Conservation (phyloP, 306 rosid species). For the Vicia faba region DNA sequence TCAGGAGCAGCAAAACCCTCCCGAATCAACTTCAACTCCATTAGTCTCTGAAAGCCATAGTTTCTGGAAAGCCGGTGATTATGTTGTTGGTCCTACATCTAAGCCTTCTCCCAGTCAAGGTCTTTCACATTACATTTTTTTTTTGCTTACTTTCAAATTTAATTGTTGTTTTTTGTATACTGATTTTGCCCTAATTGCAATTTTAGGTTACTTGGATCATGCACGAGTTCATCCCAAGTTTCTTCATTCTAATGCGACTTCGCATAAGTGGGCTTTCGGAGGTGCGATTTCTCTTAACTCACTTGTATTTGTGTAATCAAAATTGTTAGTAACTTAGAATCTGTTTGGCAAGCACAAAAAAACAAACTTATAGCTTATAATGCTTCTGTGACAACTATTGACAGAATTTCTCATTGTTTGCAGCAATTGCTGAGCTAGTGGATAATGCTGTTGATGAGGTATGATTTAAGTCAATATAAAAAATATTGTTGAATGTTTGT, state of each 20-base stretch:
- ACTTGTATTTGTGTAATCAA: neutral
- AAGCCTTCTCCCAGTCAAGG: conserved; percentile 43
- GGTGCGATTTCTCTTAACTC: conserved; percentile 49
- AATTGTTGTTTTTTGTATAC: neutral
- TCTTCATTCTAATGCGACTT: conserved; percentile 97
- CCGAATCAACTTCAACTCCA: conserved; percentile 12
- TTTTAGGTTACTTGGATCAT: conserved; percentile 74
- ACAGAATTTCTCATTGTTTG: conserved; percentile 35
- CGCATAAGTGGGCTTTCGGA: conserved; percentile 99
- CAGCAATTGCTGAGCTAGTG: conserved; percentile 97
- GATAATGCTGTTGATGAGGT: conserved; percentile 99
- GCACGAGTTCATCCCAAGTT: conserved; percentile 97
- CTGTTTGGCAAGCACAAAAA: no score
- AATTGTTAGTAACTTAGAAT: no score
- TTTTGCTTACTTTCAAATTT: neutral
- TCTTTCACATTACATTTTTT: neutral
- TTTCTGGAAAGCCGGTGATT: conserved; percentile 92
- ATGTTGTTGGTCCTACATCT: conserved; percentile 45
- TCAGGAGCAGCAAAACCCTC: conserved; percentile 38
- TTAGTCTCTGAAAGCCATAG: conserved; percentile 41
- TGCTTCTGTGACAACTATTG: no score
- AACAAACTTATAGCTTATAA: neutral
- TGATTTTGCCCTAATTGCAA: conserved; percentile 35
- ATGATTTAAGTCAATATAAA: conserved; percentile 16
- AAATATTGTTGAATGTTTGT: conserved; percentile 22